These are phyloP conservation scores for Hortaea werneckii DNA, from an alignment of 2,329 filamentous ascomycete species.

Conservation along the genomic window DNA sequence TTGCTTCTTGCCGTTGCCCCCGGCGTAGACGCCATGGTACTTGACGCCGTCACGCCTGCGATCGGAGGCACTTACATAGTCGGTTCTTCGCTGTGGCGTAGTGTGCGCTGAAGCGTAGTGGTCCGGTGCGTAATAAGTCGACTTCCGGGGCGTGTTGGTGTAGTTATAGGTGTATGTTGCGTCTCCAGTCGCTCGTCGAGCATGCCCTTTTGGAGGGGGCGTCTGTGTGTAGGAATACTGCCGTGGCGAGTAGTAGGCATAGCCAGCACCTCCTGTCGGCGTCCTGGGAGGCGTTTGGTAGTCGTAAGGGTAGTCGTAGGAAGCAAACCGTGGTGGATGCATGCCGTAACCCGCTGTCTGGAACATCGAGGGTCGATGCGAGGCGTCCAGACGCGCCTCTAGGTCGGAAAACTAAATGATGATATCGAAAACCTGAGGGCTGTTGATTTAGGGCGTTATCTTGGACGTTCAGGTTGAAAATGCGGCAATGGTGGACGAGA, in stretches of 20 bases:
- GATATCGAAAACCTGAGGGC: slow-evolving; percentile 7
- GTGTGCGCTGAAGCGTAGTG: slow-evolving; percentile 36
- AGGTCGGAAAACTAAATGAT: neutral
- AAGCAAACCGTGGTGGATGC: slow-evolving; percentile 39
- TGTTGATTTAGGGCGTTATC: slow-evolving; percentile 8
- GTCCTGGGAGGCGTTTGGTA: slow-evolving; percentile 39
- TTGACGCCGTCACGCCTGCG: slow-evolving; percentile 31
- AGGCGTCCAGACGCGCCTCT: slow-evolving; percentile 27
- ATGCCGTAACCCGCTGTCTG: slow-evolving; percentile 25
- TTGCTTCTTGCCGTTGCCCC: slow-evolving; percentile 23
- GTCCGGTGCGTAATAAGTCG: slow-evolving; percentile 29
- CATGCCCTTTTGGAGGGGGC: slow-evolving; percentile 39
- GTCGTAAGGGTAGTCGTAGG: slow-evolving; percentile 40
- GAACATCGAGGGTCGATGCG: slow-evolving; percentile 21
- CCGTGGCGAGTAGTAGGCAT: slow-evolving; percentile 44
- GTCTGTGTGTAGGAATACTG: slow-evolving; percentile 40
- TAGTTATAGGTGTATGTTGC: slow-evolving; percentile 34
- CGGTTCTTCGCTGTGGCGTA: slow-evolving; percentile 46
- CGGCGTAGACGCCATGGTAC: slow-evolving; percentile 18
- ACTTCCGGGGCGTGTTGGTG: slow-evolving; percentile 24
- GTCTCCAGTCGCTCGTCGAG: slow-evolving; percentile 46
- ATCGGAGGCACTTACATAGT: slow-evolving; percentile 57
- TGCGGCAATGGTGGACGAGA: slow-evolving; percentile 20
- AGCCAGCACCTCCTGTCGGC: slow-evolving; percentile 32
- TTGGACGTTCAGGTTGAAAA: slow-evolving; percentile 18